Conservation (phyloP, 352 stramenopile species). For the Pythium insidiosum region DNA sequence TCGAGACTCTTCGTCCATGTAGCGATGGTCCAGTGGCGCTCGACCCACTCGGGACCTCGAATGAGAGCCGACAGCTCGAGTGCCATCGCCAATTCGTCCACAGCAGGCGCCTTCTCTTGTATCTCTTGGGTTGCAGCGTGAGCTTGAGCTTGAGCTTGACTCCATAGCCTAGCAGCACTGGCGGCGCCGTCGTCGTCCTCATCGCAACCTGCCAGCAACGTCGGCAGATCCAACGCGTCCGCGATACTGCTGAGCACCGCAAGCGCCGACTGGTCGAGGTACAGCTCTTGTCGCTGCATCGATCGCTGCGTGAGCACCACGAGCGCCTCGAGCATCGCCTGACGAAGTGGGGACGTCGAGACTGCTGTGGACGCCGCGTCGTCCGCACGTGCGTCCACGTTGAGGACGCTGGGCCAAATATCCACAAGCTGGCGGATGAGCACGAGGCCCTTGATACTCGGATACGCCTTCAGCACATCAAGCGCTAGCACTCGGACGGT, state of each 20-base stretch:
- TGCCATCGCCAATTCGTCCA: too few relatives aligned
- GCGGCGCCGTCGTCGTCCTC: too few relatives aligned
- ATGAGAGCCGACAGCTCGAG: too few relatives aligned
- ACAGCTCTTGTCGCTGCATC: conserved; percentile 13
- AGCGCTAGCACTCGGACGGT: conserved; percentile 25
- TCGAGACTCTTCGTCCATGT: too few relatives aligned
- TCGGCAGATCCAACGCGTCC: conserved; percentile 7
- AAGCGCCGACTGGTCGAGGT: conserved; percentile 18
- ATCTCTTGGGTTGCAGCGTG: too few relatives aligned
- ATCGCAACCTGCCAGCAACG: too few relatives aligned
- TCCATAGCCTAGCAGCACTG: too few relatives aligned
- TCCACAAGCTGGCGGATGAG: conserved; percentile 26
- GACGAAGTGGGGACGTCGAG: conserved; percentile 16
- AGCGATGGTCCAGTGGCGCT: too few relatives aligned
- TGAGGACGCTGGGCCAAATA: conserved; percentile 18
- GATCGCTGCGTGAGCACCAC: conserved; percentile 12
- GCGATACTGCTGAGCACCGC: conserved; percentile 25
- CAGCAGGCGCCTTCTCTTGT: too few relatives aligned
- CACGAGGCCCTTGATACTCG: conserved; percentile 27
- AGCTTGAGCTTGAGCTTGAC: too few relatives aligned
- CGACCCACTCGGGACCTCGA: too few relatives aligned
- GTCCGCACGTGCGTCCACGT: too few relatives aligned
- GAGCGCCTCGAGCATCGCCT: conserved; percentile 19
- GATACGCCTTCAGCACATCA: conserved; percentile 27
- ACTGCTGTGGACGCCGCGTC: not conserved